A percentile compares a stretch with the other conserved stretches of the same genome.
Evolutionary conservation across 768 basidiomycete species (phyloP).

Genomic region (Coprinopsis cinerea): DNA sequence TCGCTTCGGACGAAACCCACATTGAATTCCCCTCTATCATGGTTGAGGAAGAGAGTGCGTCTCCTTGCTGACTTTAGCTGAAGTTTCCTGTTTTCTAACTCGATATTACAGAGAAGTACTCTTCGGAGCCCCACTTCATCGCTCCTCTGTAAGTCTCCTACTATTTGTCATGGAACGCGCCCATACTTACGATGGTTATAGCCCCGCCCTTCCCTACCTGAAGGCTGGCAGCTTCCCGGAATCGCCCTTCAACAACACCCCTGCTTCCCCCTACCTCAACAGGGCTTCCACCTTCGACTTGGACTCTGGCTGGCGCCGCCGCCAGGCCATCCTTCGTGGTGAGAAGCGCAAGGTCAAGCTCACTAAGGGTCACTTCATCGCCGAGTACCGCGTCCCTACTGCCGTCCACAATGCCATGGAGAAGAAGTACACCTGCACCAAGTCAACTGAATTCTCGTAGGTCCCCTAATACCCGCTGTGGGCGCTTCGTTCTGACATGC

Average conservation of each 20-base stretch:
- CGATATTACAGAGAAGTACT: conserved; percentile 7
- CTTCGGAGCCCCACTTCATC: conserved; percentile 13
- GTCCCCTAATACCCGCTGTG: too few relatives aligned
- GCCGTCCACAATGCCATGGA: conserved; percentile 74
- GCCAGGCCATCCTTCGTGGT: conserved; percentile 77
- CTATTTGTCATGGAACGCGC: neutral
- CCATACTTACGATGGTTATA: neutral
- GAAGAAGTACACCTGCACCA: conserved; percentile 58
- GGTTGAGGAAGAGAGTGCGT: conserved; percentile 9
- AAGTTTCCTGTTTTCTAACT: neutral
- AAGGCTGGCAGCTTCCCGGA: conserved; percentile 11
- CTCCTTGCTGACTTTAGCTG: neutral
- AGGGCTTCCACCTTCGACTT: conserved; percentile 13
- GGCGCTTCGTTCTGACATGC: neutral
- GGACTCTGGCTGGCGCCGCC: conserved; percentile 53
- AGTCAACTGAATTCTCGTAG: conserved; percentile 74
- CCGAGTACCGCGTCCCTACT: conserved; percentile 76
- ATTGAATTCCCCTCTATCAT: conserved; percentile 3
- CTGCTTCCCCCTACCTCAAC: conserved; percentile 6
- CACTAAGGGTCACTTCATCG: conserved; percentile 82
- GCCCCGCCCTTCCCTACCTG: conserved; percentile 12
- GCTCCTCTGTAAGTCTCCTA: conserved; percentile 11
- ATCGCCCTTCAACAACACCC: conserved; percentile 11
- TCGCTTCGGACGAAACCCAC: conserved; percentile 10
- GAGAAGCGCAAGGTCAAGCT: conserved; percentile 87